Percentiles rank a stretch among this genome's conserved stretches.
phyloP scores from a whole-genome alignment of 768 basidiomycete species.

The Kwoniella sp. region DNA sequence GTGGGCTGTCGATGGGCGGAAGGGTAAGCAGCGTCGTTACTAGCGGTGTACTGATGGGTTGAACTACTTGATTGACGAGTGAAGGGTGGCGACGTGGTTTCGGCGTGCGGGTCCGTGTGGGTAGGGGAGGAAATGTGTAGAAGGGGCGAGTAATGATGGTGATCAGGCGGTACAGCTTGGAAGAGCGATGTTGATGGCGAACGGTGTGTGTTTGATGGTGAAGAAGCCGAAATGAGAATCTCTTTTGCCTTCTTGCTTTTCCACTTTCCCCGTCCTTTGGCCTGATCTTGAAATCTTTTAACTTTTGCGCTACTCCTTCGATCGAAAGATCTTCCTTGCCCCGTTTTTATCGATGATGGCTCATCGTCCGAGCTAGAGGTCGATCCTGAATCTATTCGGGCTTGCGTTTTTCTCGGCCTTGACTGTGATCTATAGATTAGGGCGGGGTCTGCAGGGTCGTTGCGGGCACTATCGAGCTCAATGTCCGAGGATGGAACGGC shows the following conservation, averaged over 20 bases:
- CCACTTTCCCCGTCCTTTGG: neutral
- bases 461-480: neutral
- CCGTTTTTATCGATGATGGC: neutral
- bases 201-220: slow-evolving; percentile 16
- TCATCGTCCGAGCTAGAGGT: neutral
- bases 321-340: neutral
- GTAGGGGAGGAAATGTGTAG: neutral
- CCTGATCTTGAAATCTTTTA: neutral
- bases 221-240: slow-evolving; percentile 4
- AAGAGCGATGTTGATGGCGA: neutral
- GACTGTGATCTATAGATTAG: neutral
- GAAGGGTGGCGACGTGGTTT: neutral
- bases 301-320: neutral
- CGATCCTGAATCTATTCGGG: too few relatives aligned
- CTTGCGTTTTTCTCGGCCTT: neutral
- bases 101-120: neutral
- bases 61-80: neutral
- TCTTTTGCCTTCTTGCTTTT: neutral
- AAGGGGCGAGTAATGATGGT: neutral
- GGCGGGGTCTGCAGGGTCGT: neutral
- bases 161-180: neutral
- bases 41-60: neutral
- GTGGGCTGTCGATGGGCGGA: neutral
- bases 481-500: neutral
- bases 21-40: neutral